Conservation (phyloP, 805 yeast species). For the Candida broadrunensis region DNA sequence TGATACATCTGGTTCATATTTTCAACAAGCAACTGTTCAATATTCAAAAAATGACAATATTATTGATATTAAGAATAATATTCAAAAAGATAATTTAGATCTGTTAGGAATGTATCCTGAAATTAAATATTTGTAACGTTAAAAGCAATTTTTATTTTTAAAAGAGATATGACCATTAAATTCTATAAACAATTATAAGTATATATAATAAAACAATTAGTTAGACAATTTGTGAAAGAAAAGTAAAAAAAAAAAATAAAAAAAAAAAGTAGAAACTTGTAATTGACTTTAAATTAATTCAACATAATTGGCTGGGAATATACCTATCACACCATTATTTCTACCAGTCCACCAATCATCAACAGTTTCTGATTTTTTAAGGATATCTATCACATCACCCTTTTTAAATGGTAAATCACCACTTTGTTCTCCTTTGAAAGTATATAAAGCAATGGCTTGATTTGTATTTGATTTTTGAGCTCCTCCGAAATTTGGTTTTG, state of each 20-base stretch:
- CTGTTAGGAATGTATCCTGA: not conserved
- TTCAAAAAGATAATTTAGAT: not conserved
- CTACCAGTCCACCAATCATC: conserved; percentile 99
- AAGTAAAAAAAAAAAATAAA: too few relatives aligned
- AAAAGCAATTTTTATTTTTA: too few relatives aligned
- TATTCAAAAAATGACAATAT: not conserved
- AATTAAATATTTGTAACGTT: too few relatives aligned
- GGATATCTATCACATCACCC: conserved; percentile 88
- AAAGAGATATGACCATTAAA: too few relatives aligned
- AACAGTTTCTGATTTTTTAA: conserved; percentile 79
- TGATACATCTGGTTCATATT: not conserved
- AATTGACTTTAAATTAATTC: conserved; percentile 66
- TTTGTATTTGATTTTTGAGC: conserved; percentile 43
- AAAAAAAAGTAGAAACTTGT: too few relatives aligned
- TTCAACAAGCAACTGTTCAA: not conserved
- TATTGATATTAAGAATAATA: not conserved
- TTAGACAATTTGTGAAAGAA: too few relatives aligned
- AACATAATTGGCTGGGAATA: conserved; percentile 96
- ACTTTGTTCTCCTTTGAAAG: conserved; percentile 88
- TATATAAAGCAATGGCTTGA: conserved; percentile 86
- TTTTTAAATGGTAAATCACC: conserved; percentile 92
- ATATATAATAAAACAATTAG: too few relatives aligned
- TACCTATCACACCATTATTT: conserved; percentile 79
- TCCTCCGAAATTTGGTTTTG: conserved; percentile 41
- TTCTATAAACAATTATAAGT: too few relatives aligned